A percentile compares a stretch with the other conserved stretches of the same genome.
These are phyloP conservation scores for Cicer cuneatum DNA, from an alignment of 306 rosid genomes.

Conservation along the genomic window DNA sequence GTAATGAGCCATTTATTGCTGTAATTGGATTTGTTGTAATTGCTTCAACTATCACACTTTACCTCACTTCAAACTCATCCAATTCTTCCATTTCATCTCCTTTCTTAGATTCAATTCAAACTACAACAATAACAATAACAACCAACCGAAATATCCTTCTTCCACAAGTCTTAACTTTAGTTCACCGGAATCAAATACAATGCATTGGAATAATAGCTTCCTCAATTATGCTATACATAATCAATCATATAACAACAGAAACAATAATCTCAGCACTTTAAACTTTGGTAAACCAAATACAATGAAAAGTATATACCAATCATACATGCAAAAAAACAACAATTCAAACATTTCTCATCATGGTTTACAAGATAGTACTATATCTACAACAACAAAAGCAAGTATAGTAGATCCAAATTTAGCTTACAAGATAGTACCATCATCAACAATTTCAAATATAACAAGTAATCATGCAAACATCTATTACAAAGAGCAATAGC, in stretches of 20 bases:
- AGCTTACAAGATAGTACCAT: too few species aligned
- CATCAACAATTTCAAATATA: too few species aligned
- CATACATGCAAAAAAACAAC: conserved; percentile 56
- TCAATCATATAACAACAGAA: conserved; percentile 48
- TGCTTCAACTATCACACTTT: conserved; percentile 89
- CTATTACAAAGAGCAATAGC: too few species aligned
- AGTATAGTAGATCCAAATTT: conserved; percentile 83
- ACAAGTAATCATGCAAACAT: too few species aligned
- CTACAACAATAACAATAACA: conserved; percentile 51
- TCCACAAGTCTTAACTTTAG: conserved; percentile 65
- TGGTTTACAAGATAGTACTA: conserved; percentile 52
- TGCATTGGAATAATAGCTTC: conserved; percentile 64
- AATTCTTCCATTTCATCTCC: conserved; percentile 53
- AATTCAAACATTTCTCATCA: conserved; percentile 30
- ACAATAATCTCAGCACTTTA: conserved; percentile 42
- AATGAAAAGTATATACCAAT: conserved; percentile 52
- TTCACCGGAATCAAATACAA: conserved; percentile 51
- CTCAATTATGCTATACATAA: conserved; percentile 47
- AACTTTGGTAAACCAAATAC: conserved; percentile 57
- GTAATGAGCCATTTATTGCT: too few species aligned
- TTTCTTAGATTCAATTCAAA: conserved; percentile 56
- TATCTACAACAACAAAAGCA: conserved; percentile 91
- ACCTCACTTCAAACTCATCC: conserved; percentile 75
- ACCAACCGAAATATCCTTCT: conserved; percentile 56
- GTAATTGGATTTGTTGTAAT: too few species aligned